A percentile compares a stretch with the other conserved stretches of the same genome.
phyloP scores from a whole-genome alignment of 257 asterid species.

The Linaria vulgaris region DNA sequence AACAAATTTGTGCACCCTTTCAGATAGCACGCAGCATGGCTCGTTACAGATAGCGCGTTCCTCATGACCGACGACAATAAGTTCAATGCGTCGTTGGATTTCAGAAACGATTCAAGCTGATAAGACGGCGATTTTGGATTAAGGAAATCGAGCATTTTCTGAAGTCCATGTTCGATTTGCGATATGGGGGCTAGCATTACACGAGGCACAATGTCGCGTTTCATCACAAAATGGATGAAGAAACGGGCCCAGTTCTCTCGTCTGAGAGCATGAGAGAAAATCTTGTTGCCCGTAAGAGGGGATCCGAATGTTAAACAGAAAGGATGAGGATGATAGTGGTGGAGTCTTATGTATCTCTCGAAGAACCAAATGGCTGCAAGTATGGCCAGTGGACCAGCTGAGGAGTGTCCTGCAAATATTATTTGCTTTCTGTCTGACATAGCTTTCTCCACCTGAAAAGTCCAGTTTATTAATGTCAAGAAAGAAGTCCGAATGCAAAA shows the following conservation, averaged over 20 bases:
- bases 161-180: slow-evolving; percentile 47
- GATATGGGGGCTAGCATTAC: slow-evolving; percentile 67
- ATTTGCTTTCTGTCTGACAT: slow-evolving; percentile 58
- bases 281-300: slow-evolving; percentile 57
- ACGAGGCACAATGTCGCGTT: slow-evolving; percentile 73
- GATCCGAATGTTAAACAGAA: slow-evolving; percentile 80
- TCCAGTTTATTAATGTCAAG: slow-evolving; percentile 11
- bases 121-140: slow-evolving; percentile 44
- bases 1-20: slow-evolving; percentile 78
- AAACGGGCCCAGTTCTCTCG: slow-evolving; percentile 71
- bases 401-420: slow-evolving; percentile 80
- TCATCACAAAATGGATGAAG: slow-evolving; percentile 67
- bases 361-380: slow-evolving; percentile 78
- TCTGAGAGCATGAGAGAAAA: slow-evolving; percentile 72
- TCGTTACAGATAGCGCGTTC: slow-evolving; percentile 54
- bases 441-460: slow-evolving; percentile 71
- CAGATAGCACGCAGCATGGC: slow-evolving; percentile 73
- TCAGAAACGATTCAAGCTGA: slow-evolving; percentile 27
- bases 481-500: no score
- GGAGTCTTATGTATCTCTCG: slow-evolving; percentile 53
- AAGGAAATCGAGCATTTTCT: slow-evolving; percentile 39
- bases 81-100: slow-evolving; percentile 26
- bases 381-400: slow-evolving; percentile 71
- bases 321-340: slow-evolving; percentile 33
- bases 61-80: slow-evolving; percentile 62